Percentiles rank a stretch among this genome's conserved stretches.
Evolutionary conservation across 176 grass and related monocot genomes (phyloP).

Genomic region (Musa beccarii): DNA sequence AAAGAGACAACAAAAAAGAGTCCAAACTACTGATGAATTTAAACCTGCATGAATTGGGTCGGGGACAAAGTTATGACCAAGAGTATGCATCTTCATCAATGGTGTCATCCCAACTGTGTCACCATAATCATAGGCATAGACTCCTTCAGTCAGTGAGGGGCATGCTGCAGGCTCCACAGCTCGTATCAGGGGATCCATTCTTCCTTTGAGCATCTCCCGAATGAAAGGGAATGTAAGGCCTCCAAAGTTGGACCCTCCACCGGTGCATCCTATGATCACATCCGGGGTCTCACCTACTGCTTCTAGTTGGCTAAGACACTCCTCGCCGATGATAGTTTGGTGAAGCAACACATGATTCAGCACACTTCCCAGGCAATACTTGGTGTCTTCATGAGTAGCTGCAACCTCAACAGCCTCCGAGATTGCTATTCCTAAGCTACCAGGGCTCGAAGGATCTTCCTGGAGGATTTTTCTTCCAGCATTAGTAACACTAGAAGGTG

Average conservation of each 20-base stretch:
- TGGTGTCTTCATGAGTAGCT: constrained; percentile 49
- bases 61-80: constrained; percentile 78
- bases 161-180: constrained; percentile 85
- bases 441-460: constrained; percentile 52
- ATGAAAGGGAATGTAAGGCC: constrained; percentile 79
- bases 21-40: not conserved
- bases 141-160: constrained; percentile 79
- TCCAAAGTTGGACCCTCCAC: constrained; percentile 87
- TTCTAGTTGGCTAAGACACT: constrained; percentile 76
- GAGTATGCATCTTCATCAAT: constrained; percentile 98
- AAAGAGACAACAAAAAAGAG: not conserved
- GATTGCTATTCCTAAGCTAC: constrained; percentile 91
- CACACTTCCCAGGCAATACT: constrained; percentile 96
- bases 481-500: constrained; percentile 55
- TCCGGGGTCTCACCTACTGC: constrained; percentile 57
- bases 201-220: constrained; percentile 67
- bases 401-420: constrained; percentile 92
- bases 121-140: constrained; percentile 76
- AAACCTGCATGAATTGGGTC: constrained; percentile 84
- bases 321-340: constrained; percentile 87
- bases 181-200: constrained; percentile 54
- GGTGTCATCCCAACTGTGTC: constrained; percentile 80
- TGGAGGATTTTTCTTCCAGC: constrained; percentile 47
- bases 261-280: constrained; percentile 76
- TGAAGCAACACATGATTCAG: constrained; percentile 91